Percentiles rank a stretch among this genome's conserved stretches.
These are phyloP conservation scores for Arabidopsis lyrata DNA, from an alignment of 441 rosid species.

Conservation along the genomic window DNA sequence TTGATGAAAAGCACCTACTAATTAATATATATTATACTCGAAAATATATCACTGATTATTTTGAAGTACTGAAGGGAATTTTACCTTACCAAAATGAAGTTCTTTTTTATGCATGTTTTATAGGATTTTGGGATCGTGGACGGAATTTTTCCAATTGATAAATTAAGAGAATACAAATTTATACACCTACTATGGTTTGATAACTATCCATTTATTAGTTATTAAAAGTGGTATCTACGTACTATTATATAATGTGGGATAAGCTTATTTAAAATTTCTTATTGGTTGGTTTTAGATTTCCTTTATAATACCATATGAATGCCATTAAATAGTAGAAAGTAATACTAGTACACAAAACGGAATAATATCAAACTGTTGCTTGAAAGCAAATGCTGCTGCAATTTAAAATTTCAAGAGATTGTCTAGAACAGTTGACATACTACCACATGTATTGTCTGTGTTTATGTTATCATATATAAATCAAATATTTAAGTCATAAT, in stretches of 20 bases:
- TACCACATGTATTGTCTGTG: constrained; percentile 29
- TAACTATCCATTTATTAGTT: too few species aligned
- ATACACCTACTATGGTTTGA: too few species aligned
- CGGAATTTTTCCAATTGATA: too few species aligned
- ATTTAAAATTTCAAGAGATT: neutral
- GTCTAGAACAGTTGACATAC: neutral
- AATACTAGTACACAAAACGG: neutral
- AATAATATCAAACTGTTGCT: constrained; percentile 16
- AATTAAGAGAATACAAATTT: too few species aligned
- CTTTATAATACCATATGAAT: constrained; percentile 1
- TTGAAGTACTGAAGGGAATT: too few species aligned
- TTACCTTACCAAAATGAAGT: too few species aligned
- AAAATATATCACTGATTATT: too few species aligned
- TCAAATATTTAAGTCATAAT: neutral
- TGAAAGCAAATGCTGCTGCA: constrained; percentile 17
- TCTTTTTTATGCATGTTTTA: too few species aligned
- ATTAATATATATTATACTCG: neutral
- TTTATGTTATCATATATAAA: neutral
- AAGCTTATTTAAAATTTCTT: neutral
- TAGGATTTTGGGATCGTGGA: too few species aligned
- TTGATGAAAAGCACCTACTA: constrained; percentile 21
- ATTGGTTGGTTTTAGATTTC: neutral
- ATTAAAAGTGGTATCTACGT: too few species aligned
- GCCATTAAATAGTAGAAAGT: neutral
- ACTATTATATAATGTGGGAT: neutral